Conservation (phyloP, 139 green algal genomes). For the Trebouxia sp. region DNA sequence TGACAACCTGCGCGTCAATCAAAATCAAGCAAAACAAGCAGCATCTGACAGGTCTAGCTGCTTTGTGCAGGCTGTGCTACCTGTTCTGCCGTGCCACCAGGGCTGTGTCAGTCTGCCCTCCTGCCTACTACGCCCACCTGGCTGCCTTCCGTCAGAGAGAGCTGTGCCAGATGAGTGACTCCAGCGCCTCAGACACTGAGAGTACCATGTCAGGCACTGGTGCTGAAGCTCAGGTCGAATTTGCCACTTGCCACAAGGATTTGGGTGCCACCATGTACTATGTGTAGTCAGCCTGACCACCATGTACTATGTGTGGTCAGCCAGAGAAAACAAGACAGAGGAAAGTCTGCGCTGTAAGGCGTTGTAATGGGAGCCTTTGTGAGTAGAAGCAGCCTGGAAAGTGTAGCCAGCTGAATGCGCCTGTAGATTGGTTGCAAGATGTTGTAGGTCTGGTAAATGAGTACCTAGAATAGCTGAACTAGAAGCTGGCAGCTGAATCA, state of each 20-base stretch:
- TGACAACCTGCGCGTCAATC: neutral
- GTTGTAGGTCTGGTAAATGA: no score
- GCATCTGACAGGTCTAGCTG: neutral
- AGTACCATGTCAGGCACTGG: neutral
- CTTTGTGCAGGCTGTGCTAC: constrained; percentile 75
- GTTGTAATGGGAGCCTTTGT: no score
- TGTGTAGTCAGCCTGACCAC: constrained; percentile 33
- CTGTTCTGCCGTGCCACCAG: constrained; percentile 79
- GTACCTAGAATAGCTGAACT: no score
- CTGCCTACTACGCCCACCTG: constrained; percentile 79
- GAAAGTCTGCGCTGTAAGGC: no score
- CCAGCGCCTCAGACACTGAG: constrained; percentile 36
- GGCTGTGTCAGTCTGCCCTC: constrained; percentile 63
- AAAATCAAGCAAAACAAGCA: neutral
- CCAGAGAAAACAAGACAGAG: no score
- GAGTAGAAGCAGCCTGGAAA: no score
- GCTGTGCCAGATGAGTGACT: constrained; percentile 31
- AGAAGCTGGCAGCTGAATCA: no score
- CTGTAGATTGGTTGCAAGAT: no score
- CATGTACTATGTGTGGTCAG: no score
- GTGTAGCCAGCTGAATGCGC: no score
- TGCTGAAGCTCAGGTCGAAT: constrained; percentile 32
- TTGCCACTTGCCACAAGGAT: constrained; percentile 40
- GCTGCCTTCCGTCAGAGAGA: constrained; percentile 52
- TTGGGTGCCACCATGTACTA: constrained; percentile 49